Percentiles rank a stretch among this genome's conserved stretches.
Evolutionary conservation across 352 stramenopile species (phyloP).

Genomic region (Phytopythium sindhum): DNA sequence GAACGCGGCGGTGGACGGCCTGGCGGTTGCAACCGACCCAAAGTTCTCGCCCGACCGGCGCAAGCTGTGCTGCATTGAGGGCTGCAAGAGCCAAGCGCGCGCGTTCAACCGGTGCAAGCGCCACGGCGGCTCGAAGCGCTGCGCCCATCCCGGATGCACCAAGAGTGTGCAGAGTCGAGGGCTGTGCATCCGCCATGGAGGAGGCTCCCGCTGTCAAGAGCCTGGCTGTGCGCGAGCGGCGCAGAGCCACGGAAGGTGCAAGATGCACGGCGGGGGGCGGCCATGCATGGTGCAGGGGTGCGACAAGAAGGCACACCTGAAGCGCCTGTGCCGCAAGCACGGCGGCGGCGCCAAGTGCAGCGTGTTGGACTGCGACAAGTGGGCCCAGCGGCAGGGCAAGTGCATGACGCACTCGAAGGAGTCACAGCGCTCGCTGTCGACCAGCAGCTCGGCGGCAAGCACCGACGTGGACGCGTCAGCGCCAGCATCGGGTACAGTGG

Average conservation of each 20-base stretch:
- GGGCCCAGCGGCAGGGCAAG: slow-evolving; percentile 78
- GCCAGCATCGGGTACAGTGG: background rate
- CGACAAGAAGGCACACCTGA: slow-evolving; percentile 82
- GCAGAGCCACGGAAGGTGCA: slow-evolving; percentile 74
- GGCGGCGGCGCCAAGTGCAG: slow-evolving; percentile 77
- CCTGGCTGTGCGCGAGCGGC: slow-evolving; percentile 37
- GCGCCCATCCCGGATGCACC: slow-evolving; percentile 58
- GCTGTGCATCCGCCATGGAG: slow-evolving; percentile 64
- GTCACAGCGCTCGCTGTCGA: slow-evolving; percentile 5
- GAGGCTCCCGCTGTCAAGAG: slow-evolving; percentile 76
- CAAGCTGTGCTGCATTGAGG: slow-evolving; percentile 71
- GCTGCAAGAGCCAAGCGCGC: slow-evolving; percentile 75
- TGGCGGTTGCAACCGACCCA: slow-evolving; percentile 2
- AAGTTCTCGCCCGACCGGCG: slow-evolving; percentile 57
- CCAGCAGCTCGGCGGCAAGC: background rate
- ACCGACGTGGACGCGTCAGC: background rate
- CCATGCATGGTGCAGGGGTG: slow-evolving; percentile 61
- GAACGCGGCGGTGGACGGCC: background rate
- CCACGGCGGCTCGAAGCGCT: slow-evolving; percentile 81
- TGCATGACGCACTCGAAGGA: slow-evolving; percentile 85
- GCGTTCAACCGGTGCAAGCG: slow-evolving; percentile 85
- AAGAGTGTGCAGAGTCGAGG: slow-evolving; percentile 81
- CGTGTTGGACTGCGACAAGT: slow-evolving; percentile 68
- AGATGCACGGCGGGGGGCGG: slow-evolving; percentile 51
- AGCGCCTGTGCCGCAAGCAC: slow-evolving; percentile 80